Conservation (phyloP, 768 basidiomycete species). For the Mycena vulgaris region DNA sequence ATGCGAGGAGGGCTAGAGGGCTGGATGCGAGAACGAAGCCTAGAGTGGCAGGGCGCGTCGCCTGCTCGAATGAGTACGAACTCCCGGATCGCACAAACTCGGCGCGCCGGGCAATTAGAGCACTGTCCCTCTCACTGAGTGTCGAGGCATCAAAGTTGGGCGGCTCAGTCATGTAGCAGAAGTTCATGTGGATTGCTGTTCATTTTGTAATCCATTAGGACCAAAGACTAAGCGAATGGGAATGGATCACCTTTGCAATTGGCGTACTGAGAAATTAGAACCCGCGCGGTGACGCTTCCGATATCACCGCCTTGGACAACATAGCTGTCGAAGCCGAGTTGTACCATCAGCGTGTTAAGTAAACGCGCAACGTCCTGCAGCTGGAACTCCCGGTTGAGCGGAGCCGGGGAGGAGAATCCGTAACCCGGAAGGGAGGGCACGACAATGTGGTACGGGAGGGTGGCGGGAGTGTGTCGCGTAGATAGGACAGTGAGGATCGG, state of each 20-base stretch:
- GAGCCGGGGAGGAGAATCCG: neutral
- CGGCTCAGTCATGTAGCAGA: neutral
- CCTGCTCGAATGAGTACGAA: slow-evolving; percentile 44
- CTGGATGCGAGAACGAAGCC: slow-evolving; percentile 41
- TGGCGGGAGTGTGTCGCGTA: neutral
- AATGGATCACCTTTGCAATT: neutral
- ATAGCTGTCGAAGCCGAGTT: neutral
- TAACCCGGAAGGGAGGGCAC: neutral
- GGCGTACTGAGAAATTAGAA: neutral
- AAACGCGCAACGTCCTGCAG: neutral
- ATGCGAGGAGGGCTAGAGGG: slow-evolving; percentile 45
- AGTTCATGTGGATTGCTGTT: neutral
- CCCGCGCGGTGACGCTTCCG: neutral
- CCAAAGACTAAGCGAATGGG: neutral
- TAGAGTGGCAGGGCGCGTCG: slow-evolving; percentile 19
- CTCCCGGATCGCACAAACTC: neutral
- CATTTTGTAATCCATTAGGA: neutral
- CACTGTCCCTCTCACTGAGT: slow-evolving; percentile 54
- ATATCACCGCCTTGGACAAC: neutral
- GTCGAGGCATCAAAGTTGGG: slow-evolving; percentile 45
- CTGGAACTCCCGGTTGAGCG: neutral
- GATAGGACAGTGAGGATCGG: neutral
- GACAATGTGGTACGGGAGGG: neutral
- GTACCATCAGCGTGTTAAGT: neutral
- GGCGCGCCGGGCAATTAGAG: slow-evolving; percentile 11